Conservation (phyloP, 2,329 filamentous ascomycete genomes). For the Ambrosiella beaveri region DNA sequence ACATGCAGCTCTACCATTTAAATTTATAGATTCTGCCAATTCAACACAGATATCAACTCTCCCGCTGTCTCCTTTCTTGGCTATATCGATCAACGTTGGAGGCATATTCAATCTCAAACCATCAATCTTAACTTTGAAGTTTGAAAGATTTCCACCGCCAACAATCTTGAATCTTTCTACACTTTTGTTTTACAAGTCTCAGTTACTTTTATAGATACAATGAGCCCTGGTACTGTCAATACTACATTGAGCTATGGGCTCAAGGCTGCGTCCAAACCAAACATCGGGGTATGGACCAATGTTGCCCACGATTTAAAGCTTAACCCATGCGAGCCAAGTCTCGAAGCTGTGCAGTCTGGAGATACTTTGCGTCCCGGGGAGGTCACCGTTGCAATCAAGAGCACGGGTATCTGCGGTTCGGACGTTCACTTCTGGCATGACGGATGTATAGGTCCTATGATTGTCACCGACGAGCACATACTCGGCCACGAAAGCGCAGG, state of each 20-base stretch:
- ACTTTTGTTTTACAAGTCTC: background rate
- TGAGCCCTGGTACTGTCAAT: background rate
- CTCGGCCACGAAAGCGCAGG: slow-evolving; percentile 89
- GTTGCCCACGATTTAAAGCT: slow-evolving; percentile 85
- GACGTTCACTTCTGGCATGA: slow-evolving; percentile 97
- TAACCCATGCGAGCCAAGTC: slow-evolving; percentile 54
- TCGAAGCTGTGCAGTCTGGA: slow-evolving; percentile 55
- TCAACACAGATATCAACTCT: too few relatives aligned
- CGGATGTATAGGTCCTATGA: slow-evolving; percentile 90
- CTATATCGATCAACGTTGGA: too few relatives aligned
- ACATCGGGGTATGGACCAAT: slow-evolving; percentile 94
- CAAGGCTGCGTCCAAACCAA: slow-evolving; percentile 42
- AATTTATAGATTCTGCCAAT: too few relatives aligned
- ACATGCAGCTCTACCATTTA: too few relatives aligned
- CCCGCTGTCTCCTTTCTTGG: too few relatives aligned
- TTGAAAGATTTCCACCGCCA: too few relatives aligned
- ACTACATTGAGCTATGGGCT: background rate
- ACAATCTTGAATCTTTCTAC: too few relatives aligned
- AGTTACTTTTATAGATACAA: background rate
- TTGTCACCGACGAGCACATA: slow-evolving; percentile 75
- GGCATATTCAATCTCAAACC: too few relatives aligned
- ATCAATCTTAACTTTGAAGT: too few relatives aligned
- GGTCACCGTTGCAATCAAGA: slow-evolving; percentile 77
- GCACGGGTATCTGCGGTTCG: slow-evolving; percentile 92
- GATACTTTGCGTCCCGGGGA: slow-evolving; percentile 59